These are phyloP conservation scores for Beauveria scarabaeidicola DNA, from an alignment of 2,329 filamentous ascomycete species.

Conservation along the genomic window DNA sequence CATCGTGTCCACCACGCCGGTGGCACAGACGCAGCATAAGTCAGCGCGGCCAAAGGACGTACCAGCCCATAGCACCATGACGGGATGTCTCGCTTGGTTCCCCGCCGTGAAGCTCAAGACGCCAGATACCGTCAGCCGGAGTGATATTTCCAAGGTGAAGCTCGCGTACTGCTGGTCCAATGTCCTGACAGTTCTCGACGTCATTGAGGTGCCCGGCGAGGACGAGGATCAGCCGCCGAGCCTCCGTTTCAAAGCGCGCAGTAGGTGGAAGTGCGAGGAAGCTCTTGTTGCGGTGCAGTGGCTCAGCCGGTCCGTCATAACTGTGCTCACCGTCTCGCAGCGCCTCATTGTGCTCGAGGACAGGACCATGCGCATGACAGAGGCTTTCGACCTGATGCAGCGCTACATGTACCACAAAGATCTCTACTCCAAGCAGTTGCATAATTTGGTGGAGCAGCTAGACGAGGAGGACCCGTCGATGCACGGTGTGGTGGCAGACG, in stretches of 20 bases:
- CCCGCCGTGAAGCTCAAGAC: conserved; percentile 87
- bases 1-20: conserved; percentile 91
- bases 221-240: conserved; percentile 70
- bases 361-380: conserved; percentile 77
- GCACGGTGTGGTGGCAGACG: conserved; percentile 94
- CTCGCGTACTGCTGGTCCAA: conserved; percentile 98
- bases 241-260: conserved; percentile 73
- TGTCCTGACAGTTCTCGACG: conserved; percentile 84
- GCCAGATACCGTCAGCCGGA: conserved; percentile 56
- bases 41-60: conserved; percentile 85
- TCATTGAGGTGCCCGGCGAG: conserved; percentile 61
- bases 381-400: conserved; percentile 84
- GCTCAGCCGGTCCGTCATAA: conserved; percentile 87
- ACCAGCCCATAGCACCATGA: conserved; percentile 81
- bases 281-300: conserved; percentile 94
- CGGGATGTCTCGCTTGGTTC: conserved; percentile 93
- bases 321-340: conserved; percentile 89
- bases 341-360: conserved; percentile 89
- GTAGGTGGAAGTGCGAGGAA: conserved; percentile 88
- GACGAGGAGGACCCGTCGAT: conserved; percentile 81
- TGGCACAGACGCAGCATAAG: conserved; percentile 96
- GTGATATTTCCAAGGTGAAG: conserved; percentile 70
- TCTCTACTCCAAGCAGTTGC: conserved; percentile 80
- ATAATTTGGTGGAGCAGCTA: conserved; percentile 74
- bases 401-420: conserved; percentile 90